A percentile compares a stretch with the other conserved stretches of the same genome.
phyloP scores from a whole-genome alignment of 2,329 filamentous ascomycete species.

The Diaporthe caulivora region DNA sequence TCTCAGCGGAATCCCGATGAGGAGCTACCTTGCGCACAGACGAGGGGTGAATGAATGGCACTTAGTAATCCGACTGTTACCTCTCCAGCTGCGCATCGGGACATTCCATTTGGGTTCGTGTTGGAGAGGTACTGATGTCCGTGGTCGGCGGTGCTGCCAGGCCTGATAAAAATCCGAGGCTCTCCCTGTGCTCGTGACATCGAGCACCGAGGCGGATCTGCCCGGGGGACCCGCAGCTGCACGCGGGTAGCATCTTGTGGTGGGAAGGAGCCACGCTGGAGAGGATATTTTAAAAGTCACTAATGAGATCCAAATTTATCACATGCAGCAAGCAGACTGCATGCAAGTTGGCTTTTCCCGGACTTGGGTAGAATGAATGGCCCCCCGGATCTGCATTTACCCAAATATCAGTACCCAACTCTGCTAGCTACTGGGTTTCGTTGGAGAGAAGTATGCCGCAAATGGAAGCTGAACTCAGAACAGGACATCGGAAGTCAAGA shows the following conservation, averaged over 20 bases:
- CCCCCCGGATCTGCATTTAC: neutral
- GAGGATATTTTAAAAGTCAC: too few relatives aligned
- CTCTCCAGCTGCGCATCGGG: neutral
- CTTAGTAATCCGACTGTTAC: neutral
- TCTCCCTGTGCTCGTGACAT: neutral
- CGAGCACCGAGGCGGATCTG: neutral
- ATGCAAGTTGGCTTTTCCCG: neutral
- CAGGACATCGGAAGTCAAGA: neutral
- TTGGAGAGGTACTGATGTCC: neutral
- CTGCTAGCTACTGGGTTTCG: neutral
- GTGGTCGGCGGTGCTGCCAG: neutral
- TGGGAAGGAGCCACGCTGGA: neutral
- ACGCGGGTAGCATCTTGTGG: neutral
- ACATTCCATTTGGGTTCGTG: neutral
- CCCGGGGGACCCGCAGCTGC: neutral
- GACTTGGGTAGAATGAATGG: neutral
- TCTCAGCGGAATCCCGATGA: slow-evolving; percentile 13
- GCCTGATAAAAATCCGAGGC: neutral
- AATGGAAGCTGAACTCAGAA: neutral
- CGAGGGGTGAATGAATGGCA: neutral
- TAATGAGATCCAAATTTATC: neutral
- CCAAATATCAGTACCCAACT: neutral
- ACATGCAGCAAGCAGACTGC: neutral
- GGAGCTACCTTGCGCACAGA: neutral
- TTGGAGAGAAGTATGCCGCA: neutral